Conservation (phyloP, 768 basidiomycete species). For the Termitomyces sp. region DNA sequence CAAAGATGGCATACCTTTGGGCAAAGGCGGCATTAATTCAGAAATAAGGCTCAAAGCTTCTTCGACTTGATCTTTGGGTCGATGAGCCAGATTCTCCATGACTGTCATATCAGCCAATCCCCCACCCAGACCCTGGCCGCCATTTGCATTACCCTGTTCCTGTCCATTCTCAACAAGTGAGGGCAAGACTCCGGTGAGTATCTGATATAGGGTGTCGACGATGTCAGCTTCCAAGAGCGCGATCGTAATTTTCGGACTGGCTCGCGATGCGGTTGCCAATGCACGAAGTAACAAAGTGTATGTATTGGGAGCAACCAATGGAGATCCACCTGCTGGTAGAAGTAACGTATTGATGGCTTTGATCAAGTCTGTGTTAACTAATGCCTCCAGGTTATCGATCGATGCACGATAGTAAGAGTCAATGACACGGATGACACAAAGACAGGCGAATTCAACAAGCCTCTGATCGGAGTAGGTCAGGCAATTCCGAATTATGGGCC, state of each 20-base stretch:
- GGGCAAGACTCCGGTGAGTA: slow-evolving; percentile 90
- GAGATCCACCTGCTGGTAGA: slow-evolving; percentile 80
- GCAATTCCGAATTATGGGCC: slow-evolving; percentile 91
- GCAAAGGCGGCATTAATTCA: slow-evolving; percentile 89
- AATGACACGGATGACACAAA: slow-evolving; percentile 90
- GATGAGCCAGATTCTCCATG: slow-evolving; percentile 94
- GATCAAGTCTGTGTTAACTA: slow-evolving; percentile 77
- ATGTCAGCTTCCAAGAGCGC: slow-evolving; percentile 88
- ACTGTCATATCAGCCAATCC: slow-evolving; percentile 95
- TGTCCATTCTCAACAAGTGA: slow-evolving; percentile 46
- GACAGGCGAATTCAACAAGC: slow-evolving; percentile 94
- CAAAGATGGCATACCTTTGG: slow-evolving; percentile 58
- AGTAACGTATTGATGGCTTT: slow-evolving; percentile 82
- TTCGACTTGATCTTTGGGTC: slow-evolving; percentile 96
- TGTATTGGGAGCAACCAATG: slow-evolving; percentile 79
- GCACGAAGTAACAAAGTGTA: slow-evolving; percentile 86
- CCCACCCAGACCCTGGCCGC: slow-evolving; percentile 78
- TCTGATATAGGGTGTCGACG: slow-evolving; percentile 89
- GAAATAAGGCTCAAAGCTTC: slow-evolving; percentile 86
- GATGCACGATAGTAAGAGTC: slow-evolving; percentile 87
- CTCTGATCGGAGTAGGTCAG: slow-evolving; percentile 90
- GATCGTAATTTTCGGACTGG: slow-evolving; percentile 83
- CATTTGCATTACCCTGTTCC: slow-evolving; percentile 54
- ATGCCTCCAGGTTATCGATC: slow-evolving; percentile 78
- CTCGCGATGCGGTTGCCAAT: slow-evolving; percentile 80